A percentile compares a stretch with the other conserved stretches of the same genome.
phyloP scores from a whole-genome alignment of 345 rosid species.

The Pistacia integerrima region DNA sequence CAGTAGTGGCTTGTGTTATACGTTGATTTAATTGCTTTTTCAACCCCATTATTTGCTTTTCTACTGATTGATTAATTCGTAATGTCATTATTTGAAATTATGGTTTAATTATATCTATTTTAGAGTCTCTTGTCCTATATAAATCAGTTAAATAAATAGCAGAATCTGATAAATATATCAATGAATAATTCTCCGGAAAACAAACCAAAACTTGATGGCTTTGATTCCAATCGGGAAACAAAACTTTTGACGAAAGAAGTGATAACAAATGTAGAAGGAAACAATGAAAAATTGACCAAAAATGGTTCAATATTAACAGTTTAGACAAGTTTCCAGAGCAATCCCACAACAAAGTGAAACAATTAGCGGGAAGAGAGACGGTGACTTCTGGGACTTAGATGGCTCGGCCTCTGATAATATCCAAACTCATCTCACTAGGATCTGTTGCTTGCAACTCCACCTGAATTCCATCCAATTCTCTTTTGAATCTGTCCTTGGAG shows the following conservation, averaged over 20 bases:
- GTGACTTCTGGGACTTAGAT: slow-evolving; percentile 7
- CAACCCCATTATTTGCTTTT: background rate
- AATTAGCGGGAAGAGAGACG: background rate
- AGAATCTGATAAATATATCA: too few relatives aligned
- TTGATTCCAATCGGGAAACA: background rate
- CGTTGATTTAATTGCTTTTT: background rate
- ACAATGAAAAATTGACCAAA: background rate
- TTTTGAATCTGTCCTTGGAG: slow-evolving; percentile 75
- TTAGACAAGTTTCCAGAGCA: background rate
- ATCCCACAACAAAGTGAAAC: background rate
- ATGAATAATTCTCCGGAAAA: too few relatives aligned
- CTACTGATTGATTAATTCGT: background rate
- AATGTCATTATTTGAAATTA: background rate
- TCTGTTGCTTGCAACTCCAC: slow-evolving; percentile 79
- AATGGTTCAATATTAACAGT: background rate
- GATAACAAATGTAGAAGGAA: background rate
- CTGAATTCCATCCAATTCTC: slow-evolving; percentile 76
- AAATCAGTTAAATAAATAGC: too few relatives aligned
- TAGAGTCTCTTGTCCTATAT: too few relatives aligned
- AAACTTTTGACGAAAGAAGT: background rate
- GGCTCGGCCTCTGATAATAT: slow-evolving; percentile 60
- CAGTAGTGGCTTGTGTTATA: background rate
- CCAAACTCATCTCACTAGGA: slow-evolving; percentile 75
- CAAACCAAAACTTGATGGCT: too few relatives aligned
- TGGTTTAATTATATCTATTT: too few relatives aligned